These are phyloP conservation scores for Ceratocystis variospora DNA, from an alignment of 2,329 filamentous ascomycete genomes.

Conservation along the genomic window DNA sequence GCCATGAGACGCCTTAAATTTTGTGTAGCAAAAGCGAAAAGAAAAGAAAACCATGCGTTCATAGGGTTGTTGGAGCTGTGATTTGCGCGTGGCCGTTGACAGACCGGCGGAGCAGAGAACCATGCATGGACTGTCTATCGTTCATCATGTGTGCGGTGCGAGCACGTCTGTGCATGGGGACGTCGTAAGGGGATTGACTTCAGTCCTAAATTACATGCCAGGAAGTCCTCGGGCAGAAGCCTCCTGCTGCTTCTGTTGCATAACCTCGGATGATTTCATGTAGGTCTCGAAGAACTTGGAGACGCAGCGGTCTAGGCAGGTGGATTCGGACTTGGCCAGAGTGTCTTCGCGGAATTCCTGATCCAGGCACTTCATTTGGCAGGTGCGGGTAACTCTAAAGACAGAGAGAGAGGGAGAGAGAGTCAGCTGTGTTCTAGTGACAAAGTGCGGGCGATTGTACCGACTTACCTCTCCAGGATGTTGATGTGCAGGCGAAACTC, in stretches of 20 bases:
- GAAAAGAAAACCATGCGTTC: not conserved
- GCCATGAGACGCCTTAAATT: not conserved
- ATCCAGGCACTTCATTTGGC: constrained; percentile 88
- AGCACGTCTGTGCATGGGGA: too few relatives aligned
- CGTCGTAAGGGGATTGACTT: not conserved
- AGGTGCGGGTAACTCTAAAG: constrained; percentile 66
- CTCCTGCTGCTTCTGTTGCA: constrained; percentile 72
- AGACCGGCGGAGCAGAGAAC: constrained; percentile 2
- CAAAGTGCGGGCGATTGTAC: not conserved
- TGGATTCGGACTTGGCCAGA: constrained; percentile 96
- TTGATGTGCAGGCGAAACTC: constrained; percentile 97
- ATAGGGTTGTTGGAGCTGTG: not conserved
- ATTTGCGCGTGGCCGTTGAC: not conserved
- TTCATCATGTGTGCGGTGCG: not conserved
- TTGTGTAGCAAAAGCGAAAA: not conserved
- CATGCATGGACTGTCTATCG: constrained; percentile 3
- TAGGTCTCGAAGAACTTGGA: constrained; percentile 98
- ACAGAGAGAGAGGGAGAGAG: too few relatives aligned
- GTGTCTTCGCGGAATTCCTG: constrained; percentile 87
- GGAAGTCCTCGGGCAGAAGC: constrained; percentile 23
- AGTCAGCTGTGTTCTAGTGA: not conserved
- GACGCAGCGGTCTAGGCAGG: constrained; percentile 94
- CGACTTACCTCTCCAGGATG: constrained; percentile 83
- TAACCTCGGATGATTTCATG: constrained; percentile 92
- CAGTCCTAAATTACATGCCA: constrained; percentile 15